Conservation (phyloP, 371 early-diverging fungal species). For the Rhizopus delemar region DNA sequence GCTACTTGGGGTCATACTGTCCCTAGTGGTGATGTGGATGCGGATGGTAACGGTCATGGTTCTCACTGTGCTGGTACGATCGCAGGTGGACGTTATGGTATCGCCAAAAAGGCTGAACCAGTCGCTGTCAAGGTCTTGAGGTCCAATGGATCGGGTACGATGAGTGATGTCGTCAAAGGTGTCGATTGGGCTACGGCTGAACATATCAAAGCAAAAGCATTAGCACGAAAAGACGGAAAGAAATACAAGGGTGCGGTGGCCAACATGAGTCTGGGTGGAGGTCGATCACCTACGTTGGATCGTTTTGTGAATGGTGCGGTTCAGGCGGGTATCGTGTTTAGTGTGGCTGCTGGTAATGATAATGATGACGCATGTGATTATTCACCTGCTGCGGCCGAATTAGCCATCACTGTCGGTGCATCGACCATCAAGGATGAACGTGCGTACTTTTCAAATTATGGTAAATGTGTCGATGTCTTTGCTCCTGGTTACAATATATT, state of each 20-base stretch:
- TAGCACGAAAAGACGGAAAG: conserved; percentile 51
- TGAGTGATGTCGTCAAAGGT: conserved; percentile 79
- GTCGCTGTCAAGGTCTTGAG: conserved; percentile 95
- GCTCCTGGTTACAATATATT: conserved; percentile 93
- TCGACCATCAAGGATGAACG: conserved; percentile 79
- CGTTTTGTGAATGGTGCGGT: conserved; percentile 80
- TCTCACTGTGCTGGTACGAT: conserved; percentile 97
- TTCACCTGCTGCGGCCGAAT: conserved; percentile 91
- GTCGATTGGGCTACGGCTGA: conserved; percentile 68
- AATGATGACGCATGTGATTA: conserved; percentile 93
- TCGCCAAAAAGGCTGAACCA: conserved; percentile 88
- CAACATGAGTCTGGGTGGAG: conserved; percentile 96
- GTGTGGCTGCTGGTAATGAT: conserved; percentile 99
- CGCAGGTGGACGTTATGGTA: conserved; percentile 85
- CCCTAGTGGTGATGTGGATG: conserved; percentile 74
- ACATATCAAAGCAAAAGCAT: conserved; percentile 52
- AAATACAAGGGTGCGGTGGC: conserved; percentile 81
- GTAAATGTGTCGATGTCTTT: conserved; percentile 93
- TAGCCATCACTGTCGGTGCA: conserved; percentile 97
- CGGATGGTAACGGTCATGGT: conserved; percentile 88
- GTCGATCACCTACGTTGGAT: conserved; percentile 83
- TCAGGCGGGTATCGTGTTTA: conserved; percentile 80
- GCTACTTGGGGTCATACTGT: conserved; percentile 85
- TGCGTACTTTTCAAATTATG: conserved; percentile 93
- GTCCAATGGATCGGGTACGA: conserved; percentile 82